These are phyloP conservation scores for Sideroxylon spinosum DNA, from an alignment of 179 eudicot genomes.

Conservation along the genomic window DNA sequence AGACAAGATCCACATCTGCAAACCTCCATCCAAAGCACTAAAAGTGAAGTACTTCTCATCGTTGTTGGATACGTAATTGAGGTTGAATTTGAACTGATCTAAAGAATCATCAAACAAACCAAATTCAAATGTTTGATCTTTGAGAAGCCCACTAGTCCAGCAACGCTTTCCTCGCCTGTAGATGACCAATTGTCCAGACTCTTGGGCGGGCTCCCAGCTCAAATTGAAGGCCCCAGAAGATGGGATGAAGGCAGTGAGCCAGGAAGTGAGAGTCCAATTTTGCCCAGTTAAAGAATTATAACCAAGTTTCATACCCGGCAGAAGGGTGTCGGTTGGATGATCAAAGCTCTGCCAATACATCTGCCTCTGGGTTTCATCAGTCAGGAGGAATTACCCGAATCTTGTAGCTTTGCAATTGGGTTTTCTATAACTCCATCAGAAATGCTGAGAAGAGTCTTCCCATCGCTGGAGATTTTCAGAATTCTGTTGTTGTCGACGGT, in stretches of 20 bases:
- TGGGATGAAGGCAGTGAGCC: background rate
- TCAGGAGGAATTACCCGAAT: conserved; percentile 20
- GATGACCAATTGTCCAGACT: conserved; percentile 11
- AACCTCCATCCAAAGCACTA: background rate
- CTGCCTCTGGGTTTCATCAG: background rate
- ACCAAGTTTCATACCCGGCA: conserved; percentile 20
- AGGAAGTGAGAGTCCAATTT: conserved; percentile 15
- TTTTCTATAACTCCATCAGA: background rate
- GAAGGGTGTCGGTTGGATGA: background rate
- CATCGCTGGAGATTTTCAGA: conserved; percentile 15
- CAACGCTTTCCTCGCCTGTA: conserved; percentile 1
- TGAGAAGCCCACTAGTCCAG: conserved; percentile 9
- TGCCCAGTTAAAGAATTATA: background rate
- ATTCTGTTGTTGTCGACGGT: conserved; percentile 3
- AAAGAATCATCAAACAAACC: background rate
- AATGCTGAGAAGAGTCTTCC: background rate
- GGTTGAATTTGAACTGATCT: background rate
- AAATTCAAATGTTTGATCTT: background rate
- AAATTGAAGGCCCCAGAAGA: conserved; percentile 7
- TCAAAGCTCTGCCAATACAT: conserved; percentile 29
- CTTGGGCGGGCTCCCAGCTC: conserved; percentile 13
- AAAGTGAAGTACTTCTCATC: conserved; percentile 17
- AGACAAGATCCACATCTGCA: background rate
- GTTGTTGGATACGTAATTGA: conserved; percentile 7
- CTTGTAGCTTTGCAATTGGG: conserved; percentile 6